Conservation (phyloP, 1,284 basidiomycete genomes). For the Trametes polyzona region DNA sequence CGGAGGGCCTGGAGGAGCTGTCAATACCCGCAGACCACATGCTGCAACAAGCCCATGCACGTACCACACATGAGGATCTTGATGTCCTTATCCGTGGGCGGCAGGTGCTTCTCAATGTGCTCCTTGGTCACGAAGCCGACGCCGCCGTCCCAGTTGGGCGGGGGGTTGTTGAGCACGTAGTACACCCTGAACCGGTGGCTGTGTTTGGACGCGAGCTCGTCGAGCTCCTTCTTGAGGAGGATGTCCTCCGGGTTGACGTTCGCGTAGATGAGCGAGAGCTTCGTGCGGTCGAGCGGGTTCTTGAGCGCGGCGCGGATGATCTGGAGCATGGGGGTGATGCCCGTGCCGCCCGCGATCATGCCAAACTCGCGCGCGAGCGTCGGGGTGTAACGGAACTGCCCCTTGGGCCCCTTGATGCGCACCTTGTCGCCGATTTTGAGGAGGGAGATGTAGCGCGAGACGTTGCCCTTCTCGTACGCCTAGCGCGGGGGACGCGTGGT, state of each 20-base stretch:
- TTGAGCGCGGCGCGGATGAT: conserved; percentile 90
- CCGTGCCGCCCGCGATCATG: conserved; percentile 97
- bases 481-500: conserved; percentile 37
- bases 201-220: conserved; percentile 74
- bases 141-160: conserved; percentile 84
- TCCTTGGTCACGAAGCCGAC: conserved; percentile 93
- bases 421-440: conserved; percentile 87
- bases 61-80: conserved; percentile 87
- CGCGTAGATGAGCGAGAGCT: conserved; percentile 89
- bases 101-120: conserved; percentile 83
- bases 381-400: conserved; percentile 85
- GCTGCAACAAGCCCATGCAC: conserved; percentile 27
- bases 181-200: conserved; percentile 78
- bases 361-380: conserved; percentile 77
- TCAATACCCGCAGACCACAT: conserved; percentile 1
- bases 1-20: conserved; percentile 70
- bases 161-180: conserved; percentile 95
- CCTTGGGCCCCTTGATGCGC: conserved; percentile 94
- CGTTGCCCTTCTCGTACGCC: conserved; percentile 97
- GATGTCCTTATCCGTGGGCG: conserved; percentile 63
- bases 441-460: conserved; percentile 83
- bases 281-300: conserved; percentile 84
- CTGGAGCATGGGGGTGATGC: conserved; percentile 98
- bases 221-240: conserved; percentile 86
- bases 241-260: conserved; percentile 92